phyloP scores from a whole-genome alignment of 257 asterid genomes.

The Solanum stenotomum region DNA sequence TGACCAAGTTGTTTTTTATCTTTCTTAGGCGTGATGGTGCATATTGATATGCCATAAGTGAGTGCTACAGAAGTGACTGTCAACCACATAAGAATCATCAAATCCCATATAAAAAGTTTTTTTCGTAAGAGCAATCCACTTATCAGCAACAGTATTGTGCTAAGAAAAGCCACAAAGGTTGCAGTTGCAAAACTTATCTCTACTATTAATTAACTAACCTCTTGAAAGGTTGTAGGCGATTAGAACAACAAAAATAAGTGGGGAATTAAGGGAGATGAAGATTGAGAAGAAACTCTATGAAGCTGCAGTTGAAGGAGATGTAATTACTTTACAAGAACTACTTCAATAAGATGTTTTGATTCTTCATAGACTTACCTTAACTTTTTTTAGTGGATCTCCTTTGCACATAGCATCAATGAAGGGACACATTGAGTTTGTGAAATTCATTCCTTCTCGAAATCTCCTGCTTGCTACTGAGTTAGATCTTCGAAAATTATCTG shows the following conservation, averaged over 20 bases:
- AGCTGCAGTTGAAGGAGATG: constrained; percentile 22
- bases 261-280: neutral
- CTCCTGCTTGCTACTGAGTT: constrained; percentile 15
- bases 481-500: constrained; percentile 10
- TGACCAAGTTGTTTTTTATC: too few species aligned
- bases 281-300: constrained; percentile 8
- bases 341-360: constrained; percentile 13
- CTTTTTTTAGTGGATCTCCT: constrained; percentile 15
- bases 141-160: too few species aligned
- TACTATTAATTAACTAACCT: neutral
- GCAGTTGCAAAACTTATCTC: neutral
- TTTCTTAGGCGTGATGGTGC: too few species aligned
- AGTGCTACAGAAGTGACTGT: too few species aligned
- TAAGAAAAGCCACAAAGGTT: too few species aligned
- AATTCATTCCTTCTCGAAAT: constrained; percentile 7
- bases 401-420: constrained; percentile 29
- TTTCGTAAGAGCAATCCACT: too few species aligned
- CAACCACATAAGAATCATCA: neutral
- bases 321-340: neutral
- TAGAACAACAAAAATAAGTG: neutral
- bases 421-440: constrained; percentile 8
- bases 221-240: neutral
- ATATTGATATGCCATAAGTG: too few species aligned
- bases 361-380: constrained; percentile 16
- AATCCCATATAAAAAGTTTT: constrained; percentile 7